Base-by-base conservation (phyloP, 371 early-diverging fungal genomes). In the Lichtheimia hyalospora region DNA sequence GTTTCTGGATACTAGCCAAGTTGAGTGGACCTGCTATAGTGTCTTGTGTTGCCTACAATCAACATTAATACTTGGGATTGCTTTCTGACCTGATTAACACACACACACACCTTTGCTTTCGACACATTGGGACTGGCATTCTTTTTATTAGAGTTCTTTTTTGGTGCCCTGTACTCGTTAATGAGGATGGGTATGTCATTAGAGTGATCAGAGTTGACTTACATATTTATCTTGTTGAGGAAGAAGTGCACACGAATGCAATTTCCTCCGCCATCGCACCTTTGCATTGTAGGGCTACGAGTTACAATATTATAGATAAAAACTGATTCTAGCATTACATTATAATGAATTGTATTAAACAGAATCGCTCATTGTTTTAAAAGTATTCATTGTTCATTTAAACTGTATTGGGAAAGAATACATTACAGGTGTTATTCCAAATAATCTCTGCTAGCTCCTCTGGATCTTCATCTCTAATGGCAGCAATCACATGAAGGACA, bases 401-500 rank as follows among this genome's bases (percentile, higher is more conserved):
- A 12, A 10, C 21, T 21, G 10, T 18, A 40, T 46, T 25, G 3
- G 78, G 72, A 54, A 85, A 83, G 58, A 88, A 88, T 20, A 87
- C 87, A 7, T 62, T 50, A 27, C 62, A 73, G 5, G 89, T 88
- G 53, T 88, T 89, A 5, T 76, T 57, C 72, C 84, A 87, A n/a
- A 84, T 73, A 12, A 62, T 63, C 28, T 83, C 81, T 14, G 88
- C 82, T 18, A 89, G 56, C 34, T 74, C 71, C 15, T 75, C 44
- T 3, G 81, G 70, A 60, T 84, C 77, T 57, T 69, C 66, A 3
- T 63, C 70, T 49, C 83, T 79, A n/a, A 88, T 64, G 21, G 73
- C 63, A 0, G 89, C 87, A 43, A 89, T 70, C 2, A 83, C 80
- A 49, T 79, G 71, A 21, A 87, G 68, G 14, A 89, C 88, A 61